Conservation (phyloP, 805 yeast genomes). For the Candida hispaniensis region DNA sequence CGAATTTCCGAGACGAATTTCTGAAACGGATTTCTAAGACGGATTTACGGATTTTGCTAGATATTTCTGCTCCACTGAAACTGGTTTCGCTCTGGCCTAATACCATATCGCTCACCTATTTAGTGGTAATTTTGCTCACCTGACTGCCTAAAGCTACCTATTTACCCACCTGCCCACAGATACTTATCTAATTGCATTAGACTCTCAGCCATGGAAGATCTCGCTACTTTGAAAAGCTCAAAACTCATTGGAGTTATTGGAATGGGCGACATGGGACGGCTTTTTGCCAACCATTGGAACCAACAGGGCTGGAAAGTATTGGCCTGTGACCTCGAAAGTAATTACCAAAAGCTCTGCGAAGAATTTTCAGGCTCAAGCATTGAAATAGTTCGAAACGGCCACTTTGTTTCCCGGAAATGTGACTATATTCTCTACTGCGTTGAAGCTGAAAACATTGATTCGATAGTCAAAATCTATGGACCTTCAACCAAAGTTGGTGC, state of each 20-base stretch:
- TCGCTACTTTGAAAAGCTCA: conserved; percentile 36
- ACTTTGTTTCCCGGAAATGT: conserved; percentile 63
- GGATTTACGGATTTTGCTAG: too few relatives aligned
- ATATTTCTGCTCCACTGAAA: too few relatives aligned
- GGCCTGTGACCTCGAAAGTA: conserved; percentile 75
- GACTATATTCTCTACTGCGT: conserved; percentile 86
- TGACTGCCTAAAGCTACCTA: too few relatives aligned
- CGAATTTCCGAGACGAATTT: too few relatives aligned
- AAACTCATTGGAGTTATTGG: conserved; percentile 85
- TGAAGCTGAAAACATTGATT: conserved; percentile 75
- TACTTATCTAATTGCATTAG: too few relatives aligned
- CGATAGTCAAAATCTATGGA: conserved; percentile 66
- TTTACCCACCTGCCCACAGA: too few relatives aligned
- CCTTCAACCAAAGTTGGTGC: conserved; percentile 78
- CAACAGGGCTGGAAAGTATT: conserved; percentile 82
- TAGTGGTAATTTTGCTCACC: too few relatives aligned
- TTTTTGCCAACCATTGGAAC: conserved; percentile 71
- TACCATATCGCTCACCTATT: too few relatives aligned
- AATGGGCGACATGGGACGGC: conserved; percentile 90
- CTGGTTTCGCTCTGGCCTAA: too few relatives aligned
- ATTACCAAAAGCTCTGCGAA: conserved; percentile 36
- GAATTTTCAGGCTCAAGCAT: conserved; percentile 36
- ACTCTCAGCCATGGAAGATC: too few relatives aligned
- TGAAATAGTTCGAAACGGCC: conserved; percentile 64
- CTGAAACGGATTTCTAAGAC: too few relatives aligned